These are phyloP conservation scores for Tuber umbilicatum DNA, from an alignment of 495 filamentous ascomycete species.

Conservation along the genomic window DNA sequence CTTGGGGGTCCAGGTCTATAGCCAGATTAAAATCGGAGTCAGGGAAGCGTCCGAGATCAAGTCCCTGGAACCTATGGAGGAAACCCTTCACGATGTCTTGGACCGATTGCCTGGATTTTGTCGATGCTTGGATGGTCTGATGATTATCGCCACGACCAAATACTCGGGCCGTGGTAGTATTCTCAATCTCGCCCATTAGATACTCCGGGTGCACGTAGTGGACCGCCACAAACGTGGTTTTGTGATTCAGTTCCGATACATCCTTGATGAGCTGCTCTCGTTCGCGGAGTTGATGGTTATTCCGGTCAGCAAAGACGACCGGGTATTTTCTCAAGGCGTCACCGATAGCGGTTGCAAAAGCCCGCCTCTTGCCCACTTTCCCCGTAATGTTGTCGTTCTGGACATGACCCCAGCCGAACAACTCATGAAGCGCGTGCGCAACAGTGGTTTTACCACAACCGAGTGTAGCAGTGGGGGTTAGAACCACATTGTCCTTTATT, in stretches of 20 bases:
- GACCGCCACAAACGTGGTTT: constrained; percentile 76
- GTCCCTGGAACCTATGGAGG: constrained; percentile 70
- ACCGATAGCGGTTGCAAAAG: constrained; percentile 58
- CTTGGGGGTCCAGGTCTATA: constrained; percentile 74
- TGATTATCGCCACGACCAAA: constrained; percentile 88
- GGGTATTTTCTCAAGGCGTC: constrained; percentile 54
- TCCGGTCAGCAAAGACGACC: constrained; percentile 84
- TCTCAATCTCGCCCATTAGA: constrained; percentile 57
- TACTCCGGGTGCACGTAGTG: constrained; percentile 65
- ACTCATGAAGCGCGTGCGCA: constrained; percentile 68
- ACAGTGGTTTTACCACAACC: constrained; percentile 97
- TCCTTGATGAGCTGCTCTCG: constrained; percentile 80
- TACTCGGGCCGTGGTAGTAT: constrained; percentile 71
- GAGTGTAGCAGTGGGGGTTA: constrained; percentile 83
- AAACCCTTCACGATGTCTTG: constrained; percentile 94
- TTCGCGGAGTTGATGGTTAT: constrained; percentile 86
- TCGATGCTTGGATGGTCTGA: constrained; percentile 87
- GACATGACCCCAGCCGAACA: constrained; percentile 89
- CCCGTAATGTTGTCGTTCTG: constrained; percentile 96
- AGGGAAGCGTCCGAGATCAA: constrained; percentile 57
- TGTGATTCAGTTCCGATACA: constrained; percentile 52
- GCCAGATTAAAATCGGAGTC: constrained; percentile 73
- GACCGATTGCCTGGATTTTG: constrained; percentile 59
- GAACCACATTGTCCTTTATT: constrained; percentile 50
- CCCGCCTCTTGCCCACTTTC: constrained; percentile 59